Evolutionary conservation across 257 asterid genomes (phyloP), one percentile per base, ranked within the genome.

Genomic region (Rehmannia glutinosa): DNA sequence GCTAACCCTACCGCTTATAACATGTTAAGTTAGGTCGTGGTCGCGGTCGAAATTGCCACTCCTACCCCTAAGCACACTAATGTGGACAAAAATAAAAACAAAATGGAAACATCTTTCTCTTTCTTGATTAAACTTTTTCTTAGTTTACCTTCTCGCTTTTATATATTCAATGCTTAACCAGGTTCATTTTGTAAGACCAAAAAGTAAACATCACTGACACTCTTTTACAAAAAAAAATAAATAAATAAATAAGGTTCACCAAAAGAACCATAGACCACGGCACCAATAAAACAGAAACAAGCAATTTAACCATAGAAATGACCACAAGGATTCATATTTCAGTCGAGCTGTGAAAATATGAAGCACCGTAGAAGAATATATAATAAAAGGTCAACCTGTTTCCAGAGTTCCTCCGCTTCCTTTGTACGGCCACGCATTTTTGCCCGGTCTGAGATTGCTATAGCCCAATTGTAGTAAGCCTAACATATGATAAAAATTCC

Each of bases 361-460:
- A 51, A 30, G 60, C 71, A 59, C 25, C 43, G 27, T 20, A 68
- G 32, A 60, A 64, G 10, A 51, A 49, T 51, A 38, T 27, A 17
- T 23, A 21, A 65, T 20, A 73, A 76, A 62, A 59, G 63, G 50
- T 55, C 47, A 62, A 88, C 97, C 96, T 86, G 96, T 77, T 91
- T 89, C 99, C 98, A 91, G 42, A 91, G 83, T 73, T 94, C 99
- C 83, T 94, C 99, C 42, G 98, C 99, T 82, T 94, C 99, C 81
- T 89, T 94, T 70, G 99, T 94, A 75, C 98, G 98, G 62, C 99
- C 99, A 42, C 99, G 90, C 85, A 91, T 91, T 81, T 94, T 94
- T 3, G 99, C 99, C 57, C 98, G 83, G 77, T 94, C 99, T 47
- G 99, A 94, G 78, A 94, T 91, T 77, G 99, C 99, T 64, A 94